phyloP scores from a whole-genome alignment of 2,329 filamentous ascomycete genomes.

The Exophiala phaeomuriformis region DNA sequence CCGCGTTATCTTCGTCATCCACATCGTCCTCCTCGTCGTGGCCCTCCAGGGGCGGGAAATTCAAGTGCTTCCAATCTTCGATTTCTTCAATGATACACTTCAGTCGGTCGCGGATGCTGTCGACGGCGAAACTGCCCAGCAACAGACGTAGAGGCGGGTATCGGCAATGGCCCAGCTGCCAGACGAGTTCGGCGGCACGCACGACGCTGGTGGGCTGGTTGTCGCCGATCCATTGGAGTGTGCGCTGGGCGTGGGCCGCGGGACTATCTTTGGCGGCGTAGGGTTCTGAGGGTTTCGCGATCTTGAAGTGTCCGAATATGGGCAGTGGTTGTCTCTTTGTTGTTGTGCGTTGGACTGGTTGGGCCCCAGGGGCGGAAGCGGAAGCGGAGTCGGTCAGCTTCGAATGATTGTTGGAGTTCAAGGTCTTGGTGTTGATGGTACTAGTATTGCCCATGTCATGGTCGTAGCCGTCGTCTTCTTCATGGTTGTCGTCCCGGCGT shows the following conservation, averaged over 20 bases:
- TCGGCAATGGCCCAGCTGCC: conserved; percentile 91
- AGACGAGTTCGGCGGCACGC: conserved; percentile 86
- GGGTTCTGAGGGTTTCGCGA: conserved; percentile 75
- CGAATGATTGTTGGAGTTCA: neutral
- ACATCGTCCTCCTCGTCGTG: conserved; percentile 19
- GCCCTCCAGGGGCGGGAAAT: conserved; percentile 50
- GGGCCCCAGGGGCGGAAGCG: too few species aligned
- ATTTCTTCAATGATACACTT: conserved; percentile 90
- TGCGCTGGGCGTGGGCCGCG: conserved; percentile 77
- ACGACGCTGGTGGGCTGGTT: conserved; percentile 87
- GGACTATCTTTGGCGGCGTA: conserved; percentile 74
- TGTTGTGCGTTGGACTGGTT: too few species aligned
- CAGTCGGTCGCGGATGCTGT: conserved; percentile 85
- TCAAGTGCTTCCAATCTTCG: conserved; percentile 85
- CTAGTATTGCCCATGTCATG: neutral
- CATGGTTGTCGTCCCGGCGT: conserved; percentile 62
- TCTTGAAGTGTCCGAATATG: conserved; percentile 84
- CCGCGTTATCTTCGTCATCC: conserved; percentile 16
- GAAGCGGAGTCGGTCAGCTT: neutral
- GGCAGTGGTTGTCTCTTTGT: conserved; percentile 45
- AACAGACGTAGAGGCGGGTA: conserved; percentile 81
- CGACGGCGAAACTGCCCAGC: conserved; percentile 89
- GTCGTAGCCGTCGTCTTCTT: conserved; percentile 1
- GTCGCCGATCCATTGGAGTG: conserved; percentile 91
- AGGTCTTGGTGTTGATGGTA: too few species aligned